Evolutionary conservation across 805 yeast genomes (phyloP).

Genomic region (Lipomyces orientalis): DNA sequence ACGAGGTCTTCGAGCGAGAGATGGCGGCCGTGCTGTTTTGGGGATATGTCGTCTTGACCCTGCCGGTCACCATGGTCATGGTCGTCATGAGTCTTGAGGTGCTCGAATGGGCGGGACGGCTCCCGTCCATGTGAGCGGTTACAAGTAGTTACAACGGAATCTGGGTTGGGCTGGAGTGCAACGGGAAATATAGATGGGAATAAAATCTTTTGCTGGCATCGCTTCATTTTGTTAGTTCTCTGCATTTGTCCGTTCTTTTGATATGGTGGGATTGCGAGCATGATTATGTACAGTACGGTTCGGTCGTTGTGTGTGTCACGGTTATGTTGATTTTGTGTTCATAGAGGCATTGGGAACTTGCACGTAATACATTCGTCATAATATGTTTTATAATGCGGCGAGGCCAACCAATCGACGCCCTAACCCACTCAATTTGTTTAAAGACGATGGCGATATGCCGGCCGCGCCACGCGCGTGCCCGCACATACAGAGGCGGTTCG

Average conservation of each 20-base stretch:
- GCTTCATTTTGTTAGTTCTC: neutral
- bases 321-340: neutral
- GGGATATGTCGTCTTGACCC: slow-evolving; percentile 67
- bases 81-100: slow-evolving; percentile 62
- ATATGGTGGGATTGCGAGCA: neutral
- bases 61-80: slow-evolving; percentile 63
- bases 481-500: neutral
- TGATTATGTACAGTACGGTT: neutral
- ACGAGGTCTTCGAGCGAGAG: slow-evolving; percentile 64
- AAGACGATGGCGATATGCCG: no score
- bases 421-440: no score
- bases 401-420: no score
- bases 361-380: neutral
- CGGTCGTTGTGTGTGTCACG: neutral
- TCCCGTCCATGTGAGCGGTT: slow-evolving; percentile 17
- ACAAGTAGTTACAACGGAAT: neutral
- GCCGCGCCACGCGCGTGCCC: neutral
- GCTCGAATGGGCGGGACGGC: slow-evolving; percentile 54
- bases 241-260: neutral
- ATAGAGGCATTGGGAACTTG: neutral
- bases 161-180: neutral
- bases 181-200: neutral
- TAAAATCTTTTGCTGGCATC: neutral
- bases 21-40: slow-evolving; percentile 71
- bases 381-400: no score